phyloP scores from a whole-genome alignment of 768 basidiomycete species.

The Clavulina sp. region DNA sequence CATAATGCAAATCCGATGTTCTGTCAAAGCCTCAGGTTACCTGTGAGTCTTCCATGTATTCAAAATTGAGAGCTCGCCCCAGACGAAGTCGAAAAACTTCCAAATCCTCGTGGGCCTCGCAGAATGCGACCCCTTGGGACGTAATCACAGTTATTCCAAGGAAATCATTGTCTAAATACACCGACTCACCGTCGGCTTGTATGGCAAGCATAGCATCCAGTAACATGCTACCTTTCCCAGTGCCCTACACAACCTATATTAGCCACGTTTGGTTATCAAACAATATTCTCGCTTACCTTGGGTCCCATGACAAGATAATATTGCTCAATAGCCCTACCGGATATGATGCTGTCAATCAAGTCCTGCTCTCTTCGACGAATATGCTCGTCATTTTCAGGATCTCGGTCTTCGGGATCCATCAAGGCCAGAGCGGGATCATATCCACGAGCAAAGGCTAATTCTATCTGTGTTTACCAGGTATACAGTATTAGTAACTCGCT shows the following conservation, averaged over 20 bases:
- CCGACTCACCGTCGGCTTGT: slow-evolving; percentile 37
- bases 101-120: slow-evolving; percentile 71
- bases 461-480: slow-evolving; percentile 33
- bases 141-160: neutral
- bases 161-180: slow-evolving; percentile 7
- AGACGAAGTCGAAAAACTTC: slow-evolving; percentile 74
- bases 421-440: slow-evolving; percentile 73
- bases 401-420: slow-evolving; percentile 28
- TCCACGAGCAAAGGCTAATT: slow-evolving; percentile 56
- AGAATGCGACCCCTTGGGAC: slow-evolving; percentile 35
- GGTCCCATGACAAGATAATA: slow-evolving; percentile 65
- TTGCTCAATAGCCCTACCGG: slow-evolving; percentile 51
- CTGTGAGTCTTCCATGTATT: slow-evolving; percentile 71
- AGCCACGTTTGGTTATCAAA: too few relatives aligned
- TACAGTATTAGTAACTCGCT: slow-evolving; percentile 6
- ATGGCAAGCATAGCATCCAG: slow-evolving; percentile 62
- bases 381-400: slow-evolving; percentile 24
- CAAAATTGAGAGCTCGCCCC: slow-evolving; percentile 73
- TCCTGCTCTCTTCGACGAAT: slow-evolving; percentile 60
- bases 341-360: slow-evolving; percentile 57
- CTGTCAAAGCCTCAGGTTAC: slow-evolving; percentile 17
- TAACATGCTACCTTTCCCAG: slow-evolving; percentile 70
- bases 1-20: neutral
- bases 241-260: slow-evolving; percentile 30
- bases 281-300: slow-evolving; percentile 31